Base-by-base conservation (phyloP, 106 monocot genomes). In the Alisma plantagoaquatica region DNA sequence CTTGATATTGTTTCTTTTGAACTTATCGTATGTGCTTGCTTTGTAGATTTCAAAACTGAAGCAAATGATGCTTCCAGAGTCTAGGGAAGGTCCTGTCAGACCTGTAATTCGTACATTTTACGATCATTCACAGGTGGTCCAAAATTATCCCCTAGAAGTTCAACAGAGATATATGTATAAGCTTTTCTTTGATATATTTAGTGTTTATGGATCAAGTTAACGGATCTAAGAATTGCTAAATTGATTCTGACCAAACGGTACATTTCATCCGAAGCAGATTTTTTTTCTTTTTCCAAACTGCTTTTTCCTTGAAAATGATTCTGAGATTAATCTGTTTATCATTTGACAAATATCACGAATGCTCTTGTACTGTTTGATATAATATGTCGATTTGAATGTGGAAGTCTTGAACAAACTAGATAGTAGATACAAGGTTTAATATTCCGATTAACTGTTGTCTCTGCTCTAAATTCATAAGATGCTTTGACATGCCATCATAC, bases 71-170 rank as follows among this genome's bases (percentile, higher is more conserved):
- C 66, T 75, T 75, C 70, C 70, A 11, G 88, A 94, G 55, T 11
- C 62, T 21, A 78, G 74, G 46, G 94, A 94, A 56, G 80, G 77
- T 33, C 75, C 84, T 47, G 61, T 77, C 22, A 66, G 94, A 0
- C 83, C 88, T 70, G 88, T 94, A 49, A 88, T 94, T 54, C 66
- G 94, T 33, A 94, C 84, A 68, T 88, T 94, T 68, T 94, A 94
- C 72, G 94, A 94, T 78, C 94, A 94, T 73, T 29, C 56, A 18
- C 87, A 94, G 87, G 94, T 88, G 32, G 3, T 52, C 22, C 60
- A n/a, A n/a, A n/a, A n/a, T n/a, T n/a, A n/a, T n/a, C n/a, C n/a
- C n/a, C n/a, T n/a, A n/a, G n/a, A n/a, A n/a, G n/a, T n/a, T n/a
- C n/a, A n/a, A n/a, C n/a, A n/a, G n/a, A n/a, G n/a, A n/a, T n/a